Evolutionary conservation across 257 asterid genomes (phyloP).

Genomic region (Lithospermum erythrorhizon): DNA sequence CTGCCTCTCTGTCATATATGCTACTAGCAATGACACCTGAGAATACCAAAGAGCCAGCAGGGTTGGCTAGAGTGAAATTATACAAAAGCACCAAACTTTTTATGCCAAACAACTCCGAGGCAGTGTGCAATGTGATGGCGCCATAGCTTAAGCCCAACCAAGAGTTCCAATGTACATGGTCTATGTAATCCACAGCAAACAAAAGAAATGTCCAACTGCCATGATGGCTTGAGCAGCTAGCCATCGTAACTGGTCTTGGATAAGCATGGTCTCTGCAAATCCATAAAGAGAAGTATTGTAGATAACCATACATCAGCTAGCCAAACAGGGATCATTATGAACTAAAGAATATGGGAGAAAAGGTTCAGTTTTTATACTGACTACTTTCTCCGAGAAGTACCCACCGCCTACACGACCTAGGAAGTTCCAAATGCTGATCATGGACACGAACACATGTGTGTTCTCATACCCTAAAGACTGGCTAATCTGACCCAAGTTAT

Average conservation of each 20-base stretch:
- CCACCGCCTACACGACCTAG: constrained; percentile 56
- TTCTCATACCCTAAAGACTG: constrained; percentile 40
- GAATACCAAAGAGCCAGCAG: constrained; percentile 38
- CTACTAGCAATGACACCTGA: constrained; percentile 41
- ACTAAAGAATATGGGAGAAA: neutral
- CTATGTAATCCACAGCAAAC: constrained; percentile 89
- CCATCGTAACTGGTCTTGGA: constrained; percentile 77
- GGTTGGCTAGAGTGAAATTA: constrained; percentile 45
- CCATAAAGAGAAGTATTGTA: constrained; percentile 7
- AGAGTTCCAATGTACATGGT: constrained; percentile 80
- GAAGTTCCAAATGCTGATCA: constrained; percentile 55
- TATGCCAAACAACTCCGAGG: constrained; percentile 81
- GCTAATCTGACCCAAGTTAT: constrained; percentile 50
- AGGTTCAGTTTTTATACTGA: constrained; percentile 18
- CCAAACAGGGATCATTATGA: neutral
- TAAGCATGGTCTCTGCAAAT: constrained; percentile 63
- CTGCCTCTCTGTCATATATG: constrained; percentile 44
- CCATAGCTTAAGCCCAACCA: constrained; percentile 95
- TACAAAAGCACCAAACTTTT: constrained; percentile 62
- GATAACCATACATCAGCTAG: constrained; percentile 1
- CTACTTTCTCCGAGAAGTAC: constrained; percentile 40
- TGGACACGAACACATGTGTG: constrained; percentile 44
- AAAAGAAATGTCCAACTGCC: constrained; percentile 78
- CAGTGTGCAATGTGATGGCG: constrained; percentile 73
- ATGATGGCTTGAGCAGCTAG: constrained; percentile 60